Base-by-base conservation (phyloP, 805 yeast genomes). In the Clavispora santaluciae region DNA sequence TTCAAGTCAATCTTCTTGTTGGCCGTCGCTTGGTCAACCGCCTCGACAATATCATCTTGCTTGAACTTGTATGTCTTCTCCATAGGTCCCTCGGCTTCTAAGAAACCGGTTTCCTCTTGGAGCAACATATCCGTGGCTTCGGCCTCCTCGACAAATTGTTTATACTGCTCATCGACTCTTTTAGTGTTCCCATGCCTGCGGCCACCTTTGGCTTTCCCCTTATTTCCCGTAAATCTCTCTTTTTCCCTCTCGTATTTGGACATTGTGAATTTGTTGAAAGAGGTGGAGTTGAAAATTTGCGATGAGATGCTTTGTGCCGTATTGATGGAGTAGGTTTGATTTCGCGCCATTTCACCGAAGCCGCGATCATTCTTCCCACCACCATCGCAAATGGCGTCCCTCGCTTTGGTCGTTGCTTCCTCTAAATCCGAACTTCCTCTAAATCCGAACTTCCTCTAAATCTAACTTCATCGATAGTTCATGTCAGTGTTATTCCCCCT, bases 1-100 rank as follows among this genome's bases (percentile, higher is more conserved):
- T 76, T 76, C 43, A 93, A 71, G 44, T 85, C 83, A 54, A 93
- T 79, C 38, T 79, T 76, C 60, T 91, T 93, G 47, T 75, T 76
- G 12, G 82, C 78, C 0, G 96, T 87, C 3, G 82, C 63, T 24
- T 73, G 69, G 61, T 91, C 98, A 3, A 93, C 96, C 10, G 76
- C 80, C 22, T 76, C 73, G 20, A 67, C 75, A 26, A 93, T 82
- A 38, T 91, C 96, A 11, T 75, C 75, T 60, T 93, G 99, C 24
- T 72, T 77, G 51, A 86, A 86, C 62, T 85, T 86, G 67, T 70
- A 87, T 0, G 99, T 93, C 60, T 79, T 82, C 64, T 93, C 99
- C 90, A 91, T 81, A 4, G 64, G 65, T n/a, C 83, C 83, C 55
- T 93, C 99, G 5, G 96, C 88, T 61, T 93, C 99, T 46, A 93